Evolutionary conservation across 2,329 filamentous ascomycete genomes (phyloP).

Genomic region (Tolypocladium sp.): DNA sequence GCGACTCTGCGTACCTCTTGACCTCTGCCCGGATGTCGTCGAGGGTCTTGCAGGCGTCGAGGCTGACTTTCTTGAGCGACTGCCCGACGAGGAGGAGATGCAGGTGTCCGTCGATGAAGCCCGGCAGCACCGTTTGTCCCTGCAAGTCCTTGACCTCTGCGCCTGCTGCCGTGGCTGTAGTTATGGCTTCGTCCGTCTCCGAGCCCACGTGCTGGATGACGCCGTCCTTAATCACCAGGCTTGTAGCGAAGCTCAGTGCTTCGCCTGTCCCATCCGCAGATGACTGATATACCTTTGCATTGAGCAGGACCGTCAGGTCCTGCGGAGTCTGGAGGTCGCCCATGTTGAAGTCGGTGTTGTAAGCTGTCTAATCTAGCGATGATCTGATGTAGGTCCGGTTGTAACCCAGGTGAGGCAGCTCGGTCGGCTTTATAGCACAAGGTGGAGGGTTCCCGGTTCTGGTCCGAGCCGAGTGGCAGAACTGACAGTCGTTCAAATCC

Average conservation of each 20-base stretch:
- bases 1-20: conserved; percentile 31
- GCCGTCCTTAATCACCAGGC: conserved; percentile 24
- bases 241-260: conserved; percentile 7
- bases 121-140: conserved; percentile 35
- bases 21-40: conserved; percentile 40
- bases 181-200: conserved; percentile 12
- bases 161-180: conserved; percentile 13
- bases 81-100: conserved; percentile 47
- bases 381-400: background rate
- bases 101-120: conserved; percentile 50
- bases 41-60: conserved; percentile 37
- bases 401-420: background rate
- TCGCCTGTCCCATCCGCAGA: background rate
- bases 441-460: background rate
- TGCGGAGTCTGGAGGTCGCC: background rate
- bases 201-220: conserved; percentile 24
- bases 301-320: conserved; percentile 7
- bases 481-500: background rate
- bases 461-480: background rate
- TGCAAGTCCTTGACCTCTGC: conserved; percentile 16
- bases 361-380: background rate
- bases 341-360: conserved; percentile 2
- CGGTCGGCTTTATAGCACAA: background rate
- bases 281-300: conserved; percentile 11
- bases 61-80: conserved; percentile 38